These are phyloP conservation scores for Zymoseptoria crescenta DNA, from an alignment of 2,329 filamentous ascomycete species.

Conservation along the genomic window DNA sequence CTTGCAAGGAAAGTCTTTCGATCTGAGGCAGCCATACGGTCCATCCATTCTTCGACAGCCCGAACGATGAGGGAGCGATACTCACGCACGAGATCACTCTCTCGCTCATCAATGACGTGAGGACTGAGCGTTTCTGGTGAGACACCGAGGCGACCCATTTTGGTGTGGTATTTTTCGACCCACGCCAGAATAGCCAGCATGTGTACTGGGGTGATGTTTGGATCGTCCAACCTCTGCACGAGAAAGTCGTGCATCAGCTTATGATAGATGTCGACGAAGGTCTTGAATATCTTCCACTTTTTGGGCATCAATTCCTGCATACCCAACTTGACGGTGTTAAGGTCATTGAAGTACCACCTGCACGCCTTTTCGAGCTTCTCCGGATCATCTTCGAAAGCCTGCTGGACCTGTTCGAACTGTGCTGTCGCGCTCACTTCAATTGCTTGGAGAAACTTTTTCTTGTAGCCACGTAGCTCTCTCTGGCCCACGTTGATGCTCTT, in stretches of 20 bases:
- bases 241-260: constrained; percentile 92
- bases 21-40: constrained; percentile 79
- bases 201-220: constrained; percentile 74
- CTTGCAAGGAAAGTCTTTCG: constrained; percentile 72
- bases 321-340: constrained; percentile 87
- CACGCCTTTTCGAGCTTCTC: constrained; percentile 76
- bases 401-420: constrained; percentile 64
- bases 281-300: constrained; percentile 92
- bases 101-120: constrained; percentile 83
- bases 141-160: constrained; percentile 86
- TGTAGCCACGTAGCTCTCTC: constrained; percentile 88
- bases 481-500: constrained; percentile 84
- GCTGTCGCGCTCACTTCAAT: constrained; percentile 65
- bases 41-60: constrained; percentile 95
- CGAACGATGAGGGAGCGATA: constrained; percentile 94
- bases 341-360: constrained; percentile 96
- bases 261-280: constrained; percentile 87
- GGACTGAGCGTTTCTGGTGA: constrained; percentile 66
- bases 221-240: constrained; percentile 71
- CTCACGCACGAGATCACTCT: constrained; percentile 82
- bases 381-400: constrained; percentile 76
- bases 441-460: constrained; percentile 83
- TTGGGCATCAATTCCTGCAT: constrained; percentile 89
- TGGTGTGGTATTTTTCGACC: constrained; percentile 91
- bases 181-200: constrained; percentile 89